Evolutionary conservation across 2,329 filamentous ascomycete genomes (phyloP).

Genomic region (Cladosporium sphaerospermum): DNA sequence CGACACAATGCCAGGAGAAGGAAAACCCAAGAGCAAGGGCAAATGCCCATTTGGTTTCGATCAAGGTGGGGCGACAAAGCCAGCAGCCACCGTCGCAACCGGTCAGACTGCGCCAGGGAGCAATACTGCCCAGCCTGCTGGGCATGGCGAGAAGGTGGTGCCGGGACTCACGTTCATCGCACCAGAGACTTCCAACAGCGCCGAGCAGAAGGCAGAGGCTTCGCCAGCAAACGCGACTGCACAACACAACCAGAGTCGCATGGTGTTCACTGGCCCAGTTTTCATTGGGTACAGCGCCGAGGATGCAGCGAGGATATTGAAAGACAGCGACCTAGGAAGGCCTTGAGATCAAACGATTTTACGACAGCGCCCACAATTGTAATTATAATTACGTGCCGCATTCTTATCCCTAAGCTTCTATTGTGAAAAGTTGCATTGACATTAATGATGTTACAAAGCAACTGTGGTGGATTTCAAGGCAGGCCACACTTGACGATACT

Average conservation of each 20-base stretch:
- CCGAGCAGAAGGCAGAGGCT: background rate
- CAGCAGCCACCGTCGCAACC: no score
- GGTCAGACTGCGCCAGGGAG: no score
- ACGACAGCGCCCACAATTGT: constrained; percentile 1
- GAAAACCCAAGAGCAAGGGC: background rate
- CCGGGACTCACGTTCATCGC: constrained; percentile 8
- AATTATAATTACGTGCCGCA: background rate
- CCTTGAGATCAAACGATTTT: background rate
- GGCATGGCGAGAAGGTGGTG: background rate
- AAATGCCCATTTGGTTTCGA: constrained; percentile 19
- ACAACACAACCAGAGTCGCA: constrained; percentile 47
- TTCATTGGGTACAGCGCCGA: constrained; percentile 88
- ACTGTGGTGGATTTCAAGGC: no score
- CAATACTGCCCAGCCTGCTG: no score
- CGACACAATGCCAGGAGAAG: background rate
- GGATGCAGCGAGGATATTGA: constrained; percentile 70
- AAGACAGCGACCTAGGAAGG: constrained; percentile 30
- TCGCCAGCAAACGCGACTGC: background rate
- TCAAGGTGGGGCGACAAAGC: background rate
- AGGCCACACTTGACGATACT: no score
- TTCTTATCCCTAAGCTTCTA: no score
- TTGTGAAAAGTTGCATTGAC: no score
- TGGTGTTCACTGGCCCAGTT: constrained; percentile 88
- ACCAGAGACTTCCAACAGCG: background rate
- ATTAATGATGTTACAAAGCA: no score